Evolutionary conservation across 352 stramenopile species (phyloP).

Genomic region (Pythium plurisporium): DNA sequence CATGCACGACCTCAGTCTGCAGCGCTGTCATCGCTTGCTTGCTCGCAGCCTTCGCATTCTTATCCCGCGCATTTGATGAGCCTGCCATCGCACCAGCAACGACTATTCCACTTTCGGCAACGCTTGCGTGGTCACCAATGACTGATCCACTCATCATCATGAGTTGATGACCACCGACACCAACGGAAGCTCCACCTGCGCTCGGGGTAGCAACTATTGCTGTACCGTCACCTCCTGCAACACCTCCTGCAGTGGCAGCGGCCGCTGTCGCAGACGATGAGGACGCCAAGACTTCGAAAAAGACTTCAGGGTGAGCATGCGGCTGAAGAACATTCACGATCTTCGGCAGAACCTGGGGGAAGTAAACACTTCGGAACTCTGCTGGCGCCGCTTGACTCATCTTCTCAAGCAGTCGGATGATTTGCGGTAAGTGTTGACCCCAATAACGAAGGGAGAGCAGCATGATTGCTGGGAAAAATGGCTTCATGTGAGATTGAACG

Average conservation of each 20-base stretch:
- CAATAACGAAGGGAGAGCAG: slow-evolving; percentile 95
- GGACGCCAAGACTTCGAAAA: slow-evolving; percentile 24
- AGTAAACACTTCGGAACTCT: slow-evolving; percentile 82
- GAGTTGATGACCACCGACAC: slow-evolving; percentile 11
- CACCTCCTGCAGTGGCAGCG: neutral
- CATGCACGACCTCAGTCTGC: slow-evolving; percentile 82
- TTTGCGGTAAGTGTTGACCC: slow-evolving; percentile 92
- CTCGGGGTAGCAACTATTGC: neutral
- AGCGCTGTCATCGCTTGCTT: slow-evolving; percentile 35
- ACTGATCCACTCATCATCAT: slow-evolving; percentile 15
- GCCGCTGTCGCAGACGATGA: neutral
- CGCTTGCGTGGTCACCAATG: slow-evolving; percentile 4
- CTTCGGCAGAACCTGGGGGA: slow-evolving; percentile 86
- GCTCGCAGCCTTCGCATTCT: slow-evolving; percentile 15
- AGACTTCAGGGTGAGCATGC: slow-evolving; percentile 58
- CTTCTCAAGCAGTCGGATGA: slow-evolving; percentile 94
- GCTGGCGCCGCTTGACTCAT: slow-evolving; percentile 68
- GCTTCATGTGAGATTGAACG: slow-evolving; percentile 93
- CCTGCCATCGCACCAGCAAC: neutral
- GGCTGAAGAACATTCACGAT: slow-evolving; percentile 82
- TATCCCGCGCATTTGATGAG: slow-evolving; percentile 7
- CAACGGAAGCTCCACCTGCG: neutral
- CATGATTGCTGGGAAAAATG: slow-evolving; percentile 97
- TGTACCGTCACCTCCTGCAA: neutral
- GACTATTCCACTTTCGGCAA: neutral